Conservation (phyloP, 2,329 filamentous ascomycete species). For the Coniella vitis region DNA sequence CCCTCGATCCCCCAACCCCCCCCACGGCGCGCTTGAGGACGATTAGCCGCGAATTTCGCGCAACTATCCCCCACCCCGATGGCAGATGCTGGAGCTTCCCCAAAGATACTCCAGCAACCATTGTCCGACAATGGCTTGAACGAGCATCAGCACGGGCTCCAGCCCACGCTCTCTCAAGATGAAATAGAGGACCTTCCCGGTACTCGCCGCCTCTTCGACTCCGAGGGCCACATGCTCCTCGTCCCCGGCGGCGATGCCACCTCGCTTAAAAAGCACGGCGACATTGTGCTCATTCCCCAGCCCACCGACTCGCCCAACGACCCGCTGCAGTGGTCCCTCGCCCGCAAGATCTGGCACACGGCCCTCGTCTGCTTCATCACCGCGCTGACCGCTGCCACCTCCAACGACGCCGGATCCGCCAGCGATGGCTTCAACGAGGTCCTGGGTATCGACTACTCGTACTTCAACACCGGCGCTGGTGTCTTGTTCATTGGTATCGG, state of each 20-base stretch:
- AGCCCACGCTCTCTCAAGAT: constrained; percentile 15
- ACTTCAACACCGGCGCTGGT: constrained; percentile 43
- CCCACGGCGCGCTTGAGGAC: neutral
- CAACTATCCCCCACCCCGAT: constrained; percentile 10
- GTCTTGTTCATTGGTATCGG: constrained; percentile 50
- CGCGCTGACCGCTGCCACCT: constrained; percentile 47
- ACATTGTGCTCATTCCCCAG: constrained; percentile 46
- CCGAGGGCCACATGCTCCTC: constrained; percentile 14
- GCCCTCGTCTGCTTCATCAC: constrained; percentile 46
- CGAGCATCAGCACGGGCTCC: constrained; percentile 5
- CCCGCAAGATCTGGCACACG: constrained; percentile 44
- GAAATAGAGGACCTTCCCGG: constrained; percentile 15
- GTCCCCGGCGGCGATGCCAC: constrained; percentile 11
- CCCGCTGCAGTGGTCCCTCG: constrained; percentile 42
- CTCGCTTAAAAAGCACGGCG: constrained; percentile 23
- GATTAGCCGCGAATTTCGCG: constrained; percentile 5
- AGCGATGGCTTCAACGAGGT: constrained; percentile 42
- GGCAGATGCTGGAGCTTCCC: constrained; percentile 11
- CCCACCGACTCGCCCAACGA: constrained; percentile 47
- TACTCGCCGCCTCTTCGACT: constrained; percentile 15
- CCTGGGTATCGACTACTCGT: constrained; percentile 40
- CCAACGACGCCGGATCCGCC: constrained; percentile 48
- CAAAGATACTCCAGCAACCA: constrained; percentile 8
- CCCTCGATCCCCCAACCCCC: neutral
- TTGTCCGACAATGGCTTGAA: constrained; percentile 12